Evolutionary conservation across 1,284 basidiomycete genomes (phyloP), one percentile per base, ranked within the genome.

Genomic region (Melampsora americana): DNA sequence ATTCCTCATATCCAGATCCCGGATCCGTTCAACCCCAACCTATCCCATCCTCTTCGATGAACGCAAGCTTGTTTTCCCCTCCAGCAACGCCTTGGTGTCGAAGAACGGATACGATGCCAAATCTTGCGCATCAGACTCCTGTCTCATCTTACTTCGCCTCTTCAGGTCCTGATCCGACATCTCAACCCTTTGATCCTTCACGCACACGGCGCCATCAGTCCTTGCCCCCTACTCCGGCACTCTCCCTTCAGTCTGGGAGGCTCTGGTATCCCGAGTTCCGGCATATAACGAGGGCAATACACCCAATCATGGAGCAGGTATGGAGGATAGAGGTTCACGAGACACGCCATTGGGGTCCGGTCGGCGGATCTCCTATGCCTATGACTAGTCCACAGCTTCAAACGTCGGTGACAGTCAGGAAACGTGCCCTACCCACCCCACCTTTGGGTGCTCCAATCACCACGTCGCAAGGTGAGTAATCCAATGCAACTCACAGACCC

Each of bases 31-130:
- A 56, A 11, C 20, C 53, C n/a, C 53, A 56, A 14, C 28, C 53
- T 28, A 23, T 56, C 53, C 7, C 28, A 23, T 56, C 53, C 28
- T 28, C 53, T 56, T 28, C 53, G 28, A 23, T 56, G 12, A 28
- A 23, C 53, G 5, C 53, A 64, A 75, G 28, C 66, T 65, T 75
- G 53, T 75, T 67, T 44, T 75, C 72, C 26, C 72, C 72, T 30
- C 72, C 72, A 28, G 48, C 72, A 12, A 75, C 72, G 18, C 72
- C 72, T 14, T 75, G 72, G 72, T 66, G 65, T 39, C 23, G 59
- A 56, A 65, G 59, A 50, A 60, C 72, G 26, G 7, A 30, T 12
- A 16, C 50, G 1, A 11, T 53, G 44, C 28, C 53, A n/a, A 30
- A 60, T 35, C 60, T 68, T 28, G 72, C 68, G 42, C 42, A 32